Evolutionary conservation across 2,329 filamentous ascomycete genomes (phyloP).

Genomic region (Colletotrichum lupini): DNA sequence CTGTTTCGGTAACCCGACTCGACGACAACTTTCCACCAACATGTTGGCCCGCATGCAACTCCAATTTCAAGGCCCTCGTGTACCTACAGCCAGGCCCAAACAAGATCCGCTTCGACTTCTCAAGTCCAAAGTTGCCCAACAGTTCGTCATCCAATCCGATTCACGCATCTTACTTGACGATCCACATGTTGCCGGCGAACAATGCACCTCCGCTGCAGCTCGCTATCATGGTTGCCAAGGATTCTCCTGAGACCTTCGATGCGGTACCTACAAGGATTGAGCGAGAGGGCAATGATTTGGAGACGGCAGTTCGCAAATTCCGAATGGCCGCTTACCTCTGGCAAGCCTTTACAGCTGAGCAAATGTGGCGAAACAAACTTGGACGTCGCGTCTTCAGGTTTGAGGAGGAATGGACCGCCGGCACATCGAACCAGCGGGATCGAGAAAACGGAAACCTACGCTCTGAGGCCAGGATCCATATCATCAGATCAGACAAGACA

Average conservation of each 20-base stretch:
- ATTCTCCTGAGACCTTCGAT: conserved; percentile 89
- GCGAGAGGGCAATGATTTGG: conserved; percentile 84
- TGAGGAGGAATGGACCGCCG: conserved; percentile 94
- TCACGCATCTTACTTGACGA: conserved; percentile 82
- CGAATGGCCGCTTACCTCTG: conserved; percentile 95
- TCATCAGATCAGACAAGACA: conserved; percentile 86
- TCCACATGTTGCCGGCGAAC: conserved; percentile 87
- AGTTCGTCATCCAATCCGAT: conserved; percentile 73
- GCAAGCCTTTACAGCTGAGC: conserved; percentile 97
- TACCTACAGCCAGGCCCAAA: conserved; percentile 95
- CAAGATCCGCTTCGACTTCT: conserved; percentile 87
- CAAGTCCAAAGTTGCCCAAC: conserved; percentile 81
- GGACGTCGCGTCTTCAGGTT: conserved; percentile 89
- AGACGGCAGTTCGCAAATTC: conserved; percentile 87
- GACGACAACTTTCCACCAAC: conserved; percentile 87
- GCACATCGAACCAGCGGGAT: conserved; percentile 82
- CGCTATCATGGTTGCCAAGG: conserved; percentile 86
- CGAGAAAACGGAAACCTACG: conserved; percentile 78
- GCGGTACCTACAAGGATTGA: conserved; percentile 79
- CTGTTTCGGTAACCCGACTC: conserved; percentile 80
- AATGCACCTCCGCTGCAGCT: conserved; percentile 87
- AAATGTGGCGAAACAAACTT: conserved; percentile 91
- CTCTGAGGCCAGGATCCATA: conserved; percentile 89
- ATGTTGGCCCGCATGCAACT: conserved; percentile 88
- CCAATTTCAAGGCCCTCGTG: conserved; percentile 90